Evolutionary conservation across 2,329 filamentous ascomycete genomes (phyloP).

Genomic region (Aspergillus chevalieri): DNA sequence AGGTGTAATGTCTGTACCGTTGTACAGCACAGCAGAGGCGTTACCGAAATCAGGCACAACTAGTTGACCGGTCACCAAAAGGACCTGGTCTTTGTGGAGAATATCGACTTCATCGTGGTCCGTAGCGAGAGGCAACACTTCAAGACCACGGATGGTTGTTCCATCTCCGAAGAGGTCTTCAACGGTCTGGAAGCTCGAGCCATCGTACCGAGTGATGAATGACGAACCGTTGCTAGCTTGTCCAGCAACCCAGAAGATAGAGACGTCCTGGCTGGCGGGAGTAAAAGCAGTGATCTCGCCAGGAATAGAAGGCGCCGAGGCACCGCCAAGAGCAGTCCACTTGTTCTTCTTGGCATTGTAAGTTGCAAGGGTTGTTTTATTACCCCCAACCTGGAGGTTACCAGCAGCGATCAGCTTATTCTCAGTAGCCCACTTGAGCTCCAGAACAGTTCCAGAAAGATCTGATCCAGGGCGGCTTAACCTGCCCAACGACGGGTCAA

Average conservation of each 20-base stretch:
- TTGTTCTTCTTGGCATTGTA: slow-evolving; percentile 63
- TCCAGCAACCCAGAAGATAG: slow-evolving; percentile 77
- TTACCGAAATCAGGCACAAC: slow-evolving; percentile 69
- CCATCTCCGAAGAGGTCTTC: slow-evolving; percentile 56
- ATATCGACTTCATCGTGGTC: slow-evolving; percentile 60
- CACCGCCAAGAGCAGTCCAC: slow-evolving; percentile 58
- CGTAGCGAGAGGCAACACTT: slow-evolving; percentile 67
- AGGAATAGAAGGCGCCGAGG: slow-evolving; percentile 52
- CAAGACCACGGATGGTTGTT: slow-evolving; percentile 70
- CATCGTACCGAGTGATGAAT: slow-evolving; percentile 79
- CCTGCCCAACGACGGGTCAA: slow-evolving; percentile 61
- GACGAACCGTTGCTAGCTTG: slow-evolving; percentile 60
- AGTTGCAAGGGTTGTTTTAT: slow-evolving; percentile 60
- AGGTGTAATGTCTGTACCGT: slow-evolving; percentile 71
- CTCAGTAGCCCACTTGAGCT: slow-evolving; percentile 69
- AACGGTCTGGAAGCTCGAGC: slow-evolving; percentile 62
- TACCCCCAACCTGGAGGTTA: slow-evolving; percentile 63
- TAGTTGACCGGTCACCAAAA: slow-evolving; percentile 81
- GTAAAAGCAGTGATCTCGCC: slow-evolving; percentile 74
- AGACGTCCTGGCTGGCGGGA: slow-evolving; percentile 63
- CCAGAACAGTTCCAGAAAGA: slow-evolving; percentile 63
- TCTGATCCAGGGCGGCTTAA: slow-evolving; percentile 75
- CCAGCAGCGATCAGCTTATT: slow-evolving; percentile 71
- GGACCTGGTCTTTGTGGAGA: slow-evolving; percentile 60
- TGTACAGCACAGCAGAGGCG: slow-evolving; percentile 79